Conservation (phyloP, 768 basidiomycete species). For the Xerocomellus dryophilus region DNA sequence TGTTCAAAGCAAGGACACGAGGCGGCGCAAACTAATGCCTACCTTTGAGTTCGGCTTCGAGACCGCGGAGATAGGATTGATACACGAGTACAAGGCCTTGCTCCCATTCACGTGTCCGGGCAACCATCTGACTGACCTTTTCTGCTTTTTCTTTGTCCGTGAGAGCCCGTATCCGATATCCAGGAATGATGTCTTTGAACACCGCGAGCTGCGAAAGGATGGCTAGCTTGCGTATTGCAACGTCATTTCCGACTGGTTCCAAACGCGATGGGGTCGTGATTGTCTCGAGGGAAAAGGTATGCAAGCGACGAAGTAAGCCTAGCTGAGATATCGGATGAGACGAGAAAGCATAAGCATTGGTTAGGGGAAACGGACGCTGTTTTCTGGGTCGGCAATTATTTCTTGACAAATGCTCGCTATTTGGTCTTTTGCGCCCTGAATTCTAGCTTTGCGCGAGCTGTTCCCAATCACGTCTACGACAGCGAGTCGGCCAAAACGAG, state of each 20-base stretch:
- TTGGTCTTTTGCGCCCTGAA: conserved; percentile 87
- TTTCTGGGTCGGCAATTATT: conserved; percentile 91
- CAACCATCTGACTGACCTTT: conserved; percentile 92
- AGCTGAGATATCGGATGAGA: conserved; percentile 48
- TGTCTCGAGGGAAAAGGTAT: conserved; percentile 80
- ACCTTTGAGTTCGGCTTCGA: conserved; percentile 88
- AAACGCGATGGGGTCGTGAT: conserved; percentile 68
- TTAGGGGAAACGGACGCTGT: conserved; percentile 59
- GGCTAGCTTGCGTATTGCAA: conserved; percentile 80
- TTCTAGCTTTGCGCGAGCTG: conserved; percentile 59
- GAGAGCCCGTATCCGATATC: conserved; percentile 89
- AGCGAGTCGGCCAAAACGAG: conserved; percentile 83
- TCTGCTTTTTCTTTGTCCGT: conserved; percentile 89
- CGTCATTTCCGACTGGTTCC: conserved; percentile 74
- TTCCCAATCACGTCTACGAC: conserved; percentile 69
- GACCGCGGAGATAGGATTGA: conserved; percentile 79
- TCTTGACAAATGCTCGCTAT: conserved; percentile 93
- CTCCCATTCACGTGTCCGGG: conserved; percentile 89
- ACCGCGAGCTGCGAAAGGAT: conserved; percentile 89
- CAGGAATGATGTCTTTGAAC: conserved; percentile 94
- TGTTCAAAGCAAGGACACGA: conserved; percentile 18
- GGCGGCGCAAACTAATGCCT: conserved; percentile 15
- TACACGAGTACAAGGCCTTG: conserved; percentile 88
- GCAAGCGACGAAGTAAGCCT: conserved; percentile 82
- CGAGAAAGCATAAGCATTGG: conserved; percentile 1